A percentile compares a stretch with the other conserved stretches of the same genome.
Conservation (phyloP, 108 stramenopile genomes). For the Cyclostephanos invisitatus region DNA sequence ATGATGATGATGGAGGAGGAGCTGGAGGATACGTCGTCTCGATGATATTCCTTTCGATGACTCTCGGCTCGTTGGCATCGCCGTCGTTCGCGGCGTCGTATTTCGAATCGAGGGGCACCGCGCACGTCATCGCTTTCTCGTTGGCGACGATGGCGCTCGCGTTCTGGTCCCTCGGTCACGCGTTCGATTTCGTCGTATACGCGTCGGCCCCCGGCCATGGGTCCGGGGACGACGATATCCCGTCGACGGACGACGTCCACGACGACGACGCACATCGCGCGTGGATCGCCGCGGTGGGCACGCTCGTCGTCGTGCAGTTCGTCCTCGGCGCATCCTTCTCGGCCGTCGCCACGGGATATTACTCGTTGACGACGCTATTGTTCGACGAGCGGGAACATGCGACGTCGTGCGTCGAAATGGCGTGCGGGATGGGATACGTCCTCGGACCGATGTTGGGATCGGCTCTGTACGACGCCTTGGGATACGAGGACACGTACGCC, state of each 20-base stretch:
- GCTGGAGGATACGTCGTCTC: too few species aligned
- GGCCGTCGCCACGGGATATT: conserved; percentile 42
- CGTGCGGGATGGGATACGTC: conserved; percentile 39
- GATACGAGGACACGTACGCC: conserved; percentile 24
- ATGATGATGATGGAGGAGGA: too few species aligned
- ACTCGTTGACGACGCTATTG: conserved; percentile 36
- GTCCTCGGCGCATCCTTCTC: conserved; percentile 31
- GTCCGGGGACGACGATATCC: too few species aligned
- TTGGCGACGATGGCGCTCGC: conserved; percentile 29
- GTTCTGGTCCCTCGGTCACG: conserved; percentile 30
- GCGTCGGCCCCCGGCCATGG: too few species aligned
- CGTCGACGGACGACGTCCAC: too few species aligned
- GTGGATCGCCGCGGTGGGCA: conserved; percentile 6
- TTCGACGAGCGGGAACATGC: conserved; percentile 24
- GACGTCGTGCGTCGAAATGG: conserved; percentile 42
- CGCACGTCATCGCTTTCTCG: conserved; percentile 21
- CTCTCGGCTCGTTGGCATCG: conserved; percentile 26
- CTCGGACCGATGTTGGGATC: conserved; percentile 41
- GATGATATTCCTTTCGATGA: too few species aligned
- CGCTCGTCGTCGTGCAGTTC: conserved; percentile 25
- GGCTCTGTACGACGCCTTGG: conserved; percentile 26
- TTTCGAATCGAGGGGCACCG: conserved; percentile 33
- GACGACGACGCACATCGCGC: too few species aligned
- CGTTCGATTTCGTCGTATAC: conserved; percentile 13
- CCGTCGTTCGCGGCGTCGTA: conserved; percentile 18